Evolutionary conservation across 2,329 filamentous ascomycete species (phyloP), one percentile per base, ranked within the genome.

Genomic region (Xylariaceae sp.): DNA sequence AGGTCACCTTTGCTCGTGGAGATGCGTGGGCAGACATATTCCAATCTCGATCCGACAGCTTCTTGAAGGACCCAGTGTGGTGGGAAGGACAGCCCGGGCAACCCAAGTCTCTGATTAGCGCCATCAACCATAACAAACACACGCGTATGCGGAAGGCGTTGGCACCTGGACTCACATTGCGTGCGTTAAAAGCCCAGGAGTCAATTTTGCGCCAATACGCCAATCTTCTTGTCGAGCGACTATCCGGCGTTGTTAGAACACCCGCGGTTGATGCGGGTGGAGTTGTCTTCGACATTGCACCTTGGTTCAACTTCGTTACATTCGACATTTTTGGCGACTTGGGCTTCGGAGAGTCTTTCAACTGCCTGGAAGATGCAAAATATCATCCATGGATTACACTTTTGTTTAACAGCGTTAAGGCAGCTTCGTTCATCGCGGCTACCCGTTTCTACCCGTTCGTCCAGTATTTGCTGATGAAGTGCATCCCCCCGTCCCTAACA

Each of bases 301-400:
- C 53, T 31, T 64, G 52, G 60, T 61, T 62, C 48, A 62, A 67
- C 43, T 67, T 71, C 54, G 63, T 63, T 0, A 71, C 71, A 0
- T 73, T 75, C 54, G 69, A 71, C 43, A 62, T 72, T 17, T 65
- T 71, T 47, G 64, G 65, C 2, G 67, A 71, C 42, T 57, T 72
- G 2, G 60, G 60, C 5, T 71, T 67, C 50, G 68, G 69, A 0
- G 62, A 67, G 31, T 53, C 58, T 1, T 69, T 69, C 51, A 48
- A 64, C n/a, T 63, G 63, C 41, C 56, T 69, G 38, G 50, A 69
- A 50, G 63, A 54, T 50, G 63, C 45, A 16, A 65, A 45, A 10
- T 62, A 63, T 19, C 60, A 63, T 43, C 61, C 57, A 5, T 68
- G 57, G 63, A 66, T 67, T 10, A 47, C 50, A 1, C 48, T 65